Percentiles rank a stretch among this genome's conserved stretches.
phyloP scores from a whole-genome alignment of 768 basidiomycete genomes.

The Gloeopeniophorella convolvens region DNA sequence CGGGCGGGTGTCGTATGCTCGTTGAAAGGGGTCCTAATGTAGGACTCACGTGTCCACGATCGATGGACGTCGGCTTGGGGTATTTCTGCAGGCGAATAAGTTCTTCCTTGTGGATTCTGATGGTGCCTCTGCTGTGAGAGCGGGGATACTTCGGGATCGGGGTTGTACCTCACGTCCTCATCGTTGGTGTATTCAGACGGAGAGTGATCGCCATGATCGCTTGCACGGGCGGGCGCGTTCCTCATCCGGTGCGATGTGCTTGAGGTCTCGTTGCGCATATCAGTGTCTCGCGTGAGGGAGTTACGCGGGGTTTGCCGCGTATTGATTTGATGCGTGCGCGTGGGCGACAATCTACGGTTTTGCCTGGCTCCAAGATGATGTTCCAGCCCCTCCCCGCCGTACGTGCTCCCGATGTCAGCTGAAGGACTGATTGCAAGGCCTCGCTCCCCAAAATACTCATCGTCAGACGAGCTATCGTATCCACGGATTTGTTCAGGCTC shows the following conservation, averaged over 20 bases:
- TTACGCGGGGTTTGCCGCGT: too few relatives aligned
- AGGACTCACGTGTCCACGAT: neutral
- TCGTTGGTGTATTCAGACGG: constrained; percentile 13
- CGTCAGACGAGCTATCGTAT: constrained; percentile 9
- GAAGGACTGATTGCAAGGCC: constrained; percentile 21
- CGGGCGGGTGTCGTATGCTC: too few relatives aligned
- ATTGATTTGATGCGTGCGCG: too few relatives aligned
- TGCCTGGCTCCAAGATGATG: too few relatives aligned
- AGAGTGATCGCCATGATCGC: neutral
- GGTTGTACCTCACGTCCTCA: neutral
- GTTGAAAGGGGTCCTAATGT: neutral
- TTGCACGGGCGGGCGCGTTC: too few relatives aligned
- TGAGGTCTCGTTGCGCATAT: too few relatives aligned
- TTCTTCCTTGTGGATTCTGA: neutral
- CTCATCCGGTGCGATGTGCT: too few relatives aligned
- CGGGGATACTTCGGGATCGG: neutral
- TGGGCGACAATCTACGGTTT: too few relatives aligned
- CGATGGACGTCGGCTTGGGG: neutral
- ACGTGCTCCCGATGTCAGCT: constrained; percentile 2
- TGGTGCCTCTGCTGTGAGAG: neutral
- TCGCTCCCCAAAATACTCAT: constrained; percentile 27
- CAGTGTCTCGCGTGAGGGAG: too few relatives aligned
- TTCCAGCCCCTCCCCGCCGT: too few relatives aligned
- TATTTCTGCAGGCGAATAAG: neutral
- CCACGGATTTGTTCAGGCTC: neutral